Conservation (phyloP, 805 yeast species). For the Suhomyces pyralidae region DNA sequence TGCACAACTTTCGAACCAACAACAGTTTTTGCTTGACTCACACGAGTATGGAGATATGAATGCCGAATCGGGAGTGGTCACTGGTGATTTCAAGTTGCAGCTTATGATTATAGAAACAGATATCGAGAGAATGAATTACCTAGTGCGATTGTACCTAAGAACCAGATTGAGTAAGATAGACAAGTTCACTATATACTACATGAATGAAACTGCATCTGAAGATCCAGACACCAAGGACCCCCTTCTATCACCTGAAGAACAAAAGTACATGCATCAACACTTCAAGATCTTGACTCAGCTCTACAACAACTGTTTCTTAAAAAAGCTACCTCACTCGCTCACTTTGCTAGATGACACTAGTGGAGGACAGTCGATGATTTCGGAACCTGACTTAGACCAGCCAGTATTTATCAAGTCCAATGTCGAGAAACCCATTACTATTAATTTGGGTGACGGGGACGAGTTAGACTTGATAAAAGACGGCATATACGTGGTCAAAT, state of each 20-base stretch:
- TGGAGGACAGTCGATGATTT: conserved; percentile 65
- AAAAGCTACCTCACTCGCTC: conserved; percentile 62
- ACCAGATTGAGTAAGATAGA: conserved; percentile 77
- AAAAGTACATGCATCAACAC: conserved; percentile 64
- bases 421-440: conserved; percentile 20
- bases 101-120: conserved; percentile 88
- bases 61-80: conserved; percentile 28
- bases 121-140: conserved; percentile 78
- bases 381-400: conserved; percentile 67
- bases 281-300: conserved; percentile 59
- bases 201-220: conserved; percentile 26
- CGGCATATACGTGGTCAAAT: conserved; percentile 76
- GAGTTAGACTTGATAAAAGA: conserved; percentile 45
- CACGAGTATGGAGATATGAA: conserved; percentile 67
- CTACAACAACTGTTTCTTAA: conserved; percentile 65
- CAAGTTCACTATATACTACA: conserved; percentile 58
- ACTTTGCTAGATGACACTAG: conserved; percentile 74
- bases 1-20: conserved; percentile 59
- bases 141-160: conserved; percentile 78
- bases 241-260: conserved; percentile 45
- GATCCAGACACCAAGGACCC: conserved; percentile 6
- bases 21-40: conserved; percentile 72
- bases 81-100: conserved; percentile 52
- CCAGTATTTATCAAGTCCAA: conserved; percentile 66
- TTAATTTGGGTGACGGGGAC: conserved; percentile 27